Evolutionary conservation across 176 grass and related monocot species (phyloP), one percentile per base, ranked within the genome.

Genomic region (Avena sativa): DNA sequence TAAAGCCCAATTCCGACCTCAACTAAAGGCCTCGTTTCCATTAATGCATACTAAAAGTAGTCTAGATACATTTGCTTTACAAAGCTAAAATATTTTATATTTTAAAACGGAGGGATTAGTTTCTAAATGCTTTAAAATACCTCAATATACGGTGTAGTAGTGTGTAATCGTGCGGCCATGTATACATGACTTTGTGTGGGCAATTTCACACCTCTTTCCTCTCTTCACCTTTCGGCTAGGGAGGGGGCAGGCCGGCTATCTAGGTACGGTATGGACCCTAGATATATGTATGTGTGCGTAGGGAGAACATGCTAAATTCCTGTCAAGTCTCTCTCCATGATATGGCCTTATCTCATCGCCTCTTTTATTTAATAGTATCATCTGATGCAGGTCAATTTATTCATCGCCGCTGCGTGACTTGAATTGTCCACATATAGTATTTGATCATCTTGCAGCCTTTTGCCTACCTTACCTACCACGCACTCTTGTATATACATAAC

Each of bases 311-410:
- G 89, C 85, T 85, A 75, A 79, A 89, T 88, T 84, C 90, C 71
- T 89, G 85, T 89, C 61, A 96, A 96, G 89, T 87, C 81, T 67
- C 72, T 71, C 84, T 87, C 89, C 82, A 90, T 85, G 67, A 89
- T 92, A 89, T 90, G 84, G 76, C 78, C 80, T 90, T 91, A 96
- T 91, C 92, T 96, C 4, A 87, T 67, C 74, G 28, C 81, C 56
- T 84, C 87, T 86, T 89, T 89, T 53, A 76, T 76, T 75, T 76
- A 76, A 28, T 30, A 15, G 23, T 76, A 76, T 76, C 40, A 48
- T 43, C 48, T 16, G 7, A 78, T 79, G 76, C 78, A 75, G 59
- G 73, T 53, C 73, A 76, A 51, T 20, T 88, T 71, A 55, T 55
- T 66, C 70, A 77, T 46, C 12, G 52, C 43, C 53, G 65, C 53